A percentile compares a stretch with the other conserved stretches of the same genome.
phyloP scores from a whole-genome alignment of 2,329 filamentous ascomycete species.

The Pestalotiopsis sp. region DNA sequence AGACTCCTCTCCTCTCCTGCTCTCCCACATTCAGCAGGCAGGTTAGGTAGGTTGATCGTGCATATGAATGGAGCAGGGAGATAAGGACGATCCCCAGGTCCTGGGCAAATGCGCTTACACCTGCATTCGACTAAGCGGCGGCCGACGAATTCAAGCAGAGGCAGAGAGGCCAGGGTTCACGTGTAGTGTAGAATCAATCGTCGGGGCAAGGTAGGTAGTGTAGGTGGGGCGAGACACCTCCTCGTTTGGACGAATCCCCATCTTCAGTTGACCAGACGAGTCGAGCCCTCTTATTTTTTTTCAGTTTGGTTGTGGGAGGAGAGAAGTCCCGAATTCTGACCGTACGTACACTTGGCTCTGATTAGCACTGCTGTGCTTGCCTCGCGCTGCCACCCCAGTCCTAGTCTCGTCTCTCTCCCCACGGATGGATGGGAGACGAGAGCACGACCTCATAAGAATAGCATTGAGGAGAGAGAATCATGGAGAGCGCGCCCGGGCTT shows the following conservation, averaged over 20 bases:
- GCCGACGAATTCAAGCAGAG: neutral
- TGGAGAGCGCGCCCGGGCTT: neutral
- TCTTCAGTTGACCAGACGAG: neutral
- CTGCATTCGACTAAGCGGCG: conserved; percentile 5
- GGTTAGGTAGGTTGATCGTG: neutral
- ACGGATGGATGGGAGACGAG: neutral
- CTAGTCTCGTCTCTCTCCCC: neutral
- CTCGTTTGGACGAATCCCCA: neutral
- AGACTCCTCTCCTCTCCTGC: neutral
- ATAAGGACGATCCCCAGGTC: conserved; percentile 9
- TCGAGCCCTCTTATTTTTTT: neutral
- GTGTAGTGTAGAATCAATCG: neutral
- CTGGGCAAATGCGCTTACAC: neutral
- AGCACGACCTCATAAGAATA: neutral
- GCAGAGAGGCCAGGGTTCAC: neutral
- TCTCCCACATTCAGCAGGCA: neutral
- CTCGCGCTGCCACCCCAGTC: neutral
- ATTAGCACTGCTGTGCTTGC: neutral
- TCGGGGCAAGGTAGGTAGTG: neutral
- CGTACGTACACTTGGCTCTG: neutral
- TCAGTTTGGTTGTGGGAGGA: neutral
- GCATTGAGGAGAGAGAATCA: neutral
- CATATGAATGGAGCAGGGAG: conserved; percentile 1
- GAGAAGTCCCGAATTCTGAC: neutral
- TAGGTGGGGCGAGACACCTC: neutral